Evolutionary conservation across 441 rosid genomes (phyloP), one percentile per base, ranked within the genome.

Genomic region (Eutrema salsugineum): DNA sequence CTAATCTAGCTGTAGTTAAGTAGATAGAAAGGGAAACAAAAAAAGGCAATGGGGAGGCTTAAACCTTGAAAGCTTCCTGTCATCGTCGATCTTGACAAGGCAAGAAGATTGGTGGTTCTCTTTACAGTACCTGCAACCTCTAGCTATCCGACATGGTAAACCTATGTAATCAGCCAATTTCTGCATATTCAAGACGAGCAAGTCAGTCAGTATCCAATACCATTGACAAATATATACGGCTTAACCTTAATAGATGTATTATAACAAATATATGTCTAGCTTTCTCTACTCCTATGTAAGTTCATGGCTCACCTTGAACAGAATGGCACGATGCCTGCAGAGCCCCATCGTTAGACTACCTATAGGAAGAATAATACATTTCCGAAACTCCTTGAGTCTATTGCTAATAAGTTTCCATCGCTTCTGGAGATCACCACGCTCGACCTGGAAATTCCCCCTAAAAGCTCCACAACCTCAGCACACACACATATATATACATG

Each of bases 81-180:
- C 94, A 81, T 90, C 97, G 64, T 83, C 90, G 71, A 94, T 91
- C 83, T 85, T 92, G 77, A 94, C 97, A 42, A 94, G 93, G 86
- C 99, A 94, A 70, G 94, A 94, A 33, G 99, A 92, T 42, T 81
- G 86, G 80, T 94, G 96, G 15, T 89, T 90, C 69, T 91, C 85
- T 33, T 75, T 83, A 73, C 98, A 94, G 63, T 90, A 92, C 76
- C 72, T 90, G 89, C 98, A 94, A 58, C 99, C 99, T 66, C 85
- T 85, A 77, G 97, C 99, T 63, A 94, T 94, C 79, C 98, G 91
- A 77, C 99, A 94, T 9, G 99, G 99, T 80, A 94, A 85, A 47
- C 99, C 98, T 66, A 92, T 87, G 78, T 66, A 81, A 68, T 94
- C 99, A 30, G 99, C 99, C 88, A 94, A 83, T 85, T 90, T 94